A percentile compares a stretch with the other conserved stretches of the same genome.
Conservation (phyloP, 1,284 basidiomycete species). For the Polyporus tsugae region DNA sequence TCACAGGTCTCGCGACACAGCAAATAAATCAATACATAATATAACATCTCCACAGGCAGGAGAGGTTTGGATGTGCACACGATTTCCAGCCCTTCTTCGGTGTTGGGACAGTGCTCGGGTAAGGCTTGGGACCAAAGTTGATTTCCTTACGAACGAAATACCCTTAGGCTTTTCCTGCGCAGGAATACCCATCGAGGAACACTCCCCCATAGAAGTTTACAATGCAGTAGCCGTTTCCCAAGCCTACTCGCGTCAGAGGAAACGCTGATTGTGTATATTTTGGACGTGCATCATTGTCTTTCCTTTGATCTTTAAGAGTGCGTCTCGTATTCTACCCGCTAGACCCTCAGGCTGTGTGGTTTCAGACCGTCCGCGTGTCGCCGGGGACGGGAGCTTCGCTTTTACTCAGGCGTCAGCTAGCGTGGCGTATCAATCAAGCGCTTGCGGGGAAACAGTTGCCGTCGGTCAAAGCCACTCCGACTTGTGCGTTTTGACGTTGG, state of each 20-base stretch:
- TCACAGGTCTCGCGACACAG: neutral
- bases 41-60: neutral
- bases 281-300: neutral
- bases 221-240: neutral
- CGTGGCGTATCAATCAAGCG: conserved; percentile 1
- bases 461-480: neutral
- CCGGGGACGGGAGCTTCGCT: neutral
- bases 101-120: neutral
- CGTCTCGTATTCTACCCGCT: neutral
- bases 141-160: neutral
- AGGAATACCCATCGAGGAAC: neutral
- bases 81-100: neutral
- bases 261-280: neutral
- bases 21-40: neutral
- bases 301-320: neutral
- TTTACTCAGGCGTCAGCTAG: neutral
- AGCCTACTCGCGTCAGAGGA: neutral
- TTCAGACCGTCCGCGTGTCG: neutral
- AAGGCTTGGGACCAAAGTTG: neutral
- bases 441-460: neutral
- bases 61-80: neutral
- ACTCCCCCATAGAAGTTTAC: no score
- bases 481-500: neutral
- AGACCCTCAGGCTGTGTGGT: neutral
- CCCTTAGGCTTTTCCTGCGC: neutral